A percentile compares a stretch with the other conserved stretches of the same genome.
Conservation (phyloP, 2,329 filamentous ascomycete species). For the Sporothrix globosa region DNA sequence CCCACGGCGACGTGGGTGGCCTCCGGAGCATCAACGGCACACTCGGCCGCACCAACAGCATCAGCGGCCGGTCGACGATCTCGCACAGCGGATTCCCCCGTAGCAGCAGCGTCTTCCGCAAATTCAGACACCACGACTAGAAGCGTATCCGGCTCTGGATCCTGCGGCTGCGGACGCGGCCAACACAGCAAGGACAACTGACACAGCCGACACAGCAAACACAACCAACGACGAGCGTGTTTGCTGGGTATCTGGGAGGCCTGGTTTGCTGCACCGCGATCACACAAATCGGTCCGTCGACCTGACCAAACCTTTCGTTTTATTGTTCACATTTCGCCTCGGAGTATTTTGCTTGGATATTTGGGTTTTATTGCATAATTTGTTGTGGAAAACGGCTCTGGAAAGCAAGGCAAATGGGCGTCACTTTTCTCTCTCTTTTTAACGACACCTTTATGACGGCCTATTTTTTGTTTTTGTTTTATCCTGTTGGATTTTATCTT, state of each 20-base stretch:
- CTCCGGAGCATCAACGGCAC: neutral
- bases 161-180: neutral
- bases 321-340: neutral
- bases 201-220: no score
- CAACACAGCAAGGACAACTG: neutral
- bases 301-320: neutral
- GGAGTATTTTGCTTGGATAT: slow-evolving; percentile 10
- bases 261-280: slow-evolving; percentile 7
- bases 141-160: neutral
- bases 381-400: slow-evolving; percentile 8
- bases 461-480: neutral
- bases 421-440: neutral
- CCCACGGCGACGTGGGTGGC: slow-evolving; percentile 14
- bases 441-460: slow-evolving; percentile 7
- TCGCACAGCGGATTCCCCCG: slow-evolving; percentile 1
- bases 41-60: neutral
- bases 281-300: neutral
- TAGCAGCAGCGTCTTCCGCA: slow-evolving; percentile 33
- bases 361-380: slow-evolving; percentile 10
- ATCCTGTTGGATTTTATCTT: slow-evolving; percentile 7
- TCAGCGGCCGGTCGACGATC: slow-evolving; percentile 1
- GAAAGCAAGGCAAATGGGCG: slow-evolving; percentile 16
- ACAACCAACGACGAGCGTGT: no score
- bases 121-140: slow-evolving; percentile 33
- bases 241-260: neutral